These are phyloP conservation scores for Cryptococcus maquisensis DNA, from an alignment of 1,284 basidiomycete genomes.

Conservation along the genomic window DNA sequence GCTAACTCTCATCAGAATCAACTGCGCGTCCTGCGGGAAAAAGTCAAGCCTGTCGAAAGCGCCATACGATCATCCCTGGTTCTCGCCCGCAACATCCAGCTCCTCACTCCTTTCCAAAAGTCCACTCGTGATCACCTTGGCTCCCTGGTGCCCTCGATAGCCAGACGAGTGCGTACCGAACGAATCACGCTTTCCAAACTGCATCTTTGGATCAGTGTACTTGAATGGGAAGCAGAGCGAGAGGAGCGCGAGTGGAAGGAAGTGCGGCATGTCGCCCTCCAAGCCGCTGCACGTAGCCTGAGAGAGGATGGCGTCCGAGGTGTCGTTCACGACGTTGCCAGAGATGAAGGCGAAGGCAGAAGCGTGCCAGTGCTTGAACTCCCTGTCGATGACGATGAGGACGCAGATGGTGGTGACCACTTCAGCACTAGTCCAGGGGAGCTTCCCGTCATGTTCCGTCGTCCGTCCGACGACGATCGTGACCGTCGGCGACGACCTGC, in stretches of 20 bases:
- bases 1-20: slow-evolving; percentile 49
- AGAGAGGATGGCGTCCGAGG: slow-evolving; percentile 22
- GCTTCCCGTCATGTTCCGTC: slow-evolving; percentile 21
- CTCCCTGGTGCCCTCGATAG: slow-evolving; percentile 60
- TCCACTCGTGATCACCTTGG: slow-evolving; percentile 72
- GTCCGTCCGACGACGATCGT: slow-evolving; percentile 11
- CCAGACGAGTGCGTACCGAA: slow-evolving; percentile 62
- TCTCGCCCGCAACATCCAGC: slow-evolving; percentile 72
- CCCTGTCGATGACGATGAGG: slow-evolving; percentile 2
- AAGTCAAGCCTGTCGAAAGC: slow-evolving; percentile 57
- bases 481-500: background rate
- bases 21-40: slow-evolving; percentile 61
- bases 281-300: slow-evolving; percentile 59
- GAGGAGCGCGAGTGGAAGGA: slow-evolving; percentile 66
- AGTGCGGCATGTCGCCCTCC: slow-evolving; percentile 66
- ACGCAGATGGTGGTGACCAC: background rate
- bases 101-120: slow-evolving; percentile 80
- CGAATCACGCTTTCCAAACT: slow-evolving; percentile 70
- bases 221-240: slow-evolving; percentile 66
- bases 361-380: slow-evolving; percentile 14
- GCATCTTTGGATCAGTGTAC: slow-evolving; percentile 67
- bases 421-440: slow-evolving; percentile 22
- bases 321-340: slow-evolving; percentile 28
- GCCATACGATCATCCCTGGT: slow-evolving; percentile 69
- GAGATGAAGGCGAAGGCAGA: background rate